A percentile compares a stretch with the other conserved stretches of the same genome.
Conservation (phyloP, 257 asterid genomes). For the Solanum lycopersicoides region DNA sequence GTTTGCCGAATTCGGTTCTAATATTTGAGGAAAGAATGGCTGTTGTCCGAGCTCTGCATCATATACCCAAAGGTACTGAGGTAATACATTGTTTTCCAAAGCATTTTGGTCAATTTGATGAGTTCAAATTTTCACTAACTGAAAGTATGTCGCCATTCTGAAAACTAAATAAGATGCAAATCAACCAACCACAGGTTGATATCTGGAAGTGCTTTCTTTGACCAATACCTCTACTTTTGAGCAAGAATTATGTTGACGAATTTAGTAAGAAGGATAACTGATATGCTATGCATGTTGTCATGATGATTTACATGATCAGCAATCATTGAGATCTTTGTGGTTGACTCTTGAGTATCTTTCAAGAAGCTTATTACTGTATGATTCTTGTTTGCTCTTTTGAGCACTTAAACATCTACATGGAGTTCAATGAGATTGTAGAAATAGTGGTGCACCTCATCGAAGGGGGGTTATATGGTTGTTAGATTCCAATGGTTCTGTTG, state of each 20-base stretch:
- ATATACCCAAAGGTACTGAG: conserved; percentile 78
- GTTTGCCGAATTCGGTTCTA: conserved; percentile 79
- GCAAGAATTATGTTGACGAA: background rate
- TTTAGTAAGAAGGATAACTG: background rate
- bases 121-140: background rate
- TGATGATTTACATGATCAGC: background rate
- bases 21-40: conserved; percentile 77
- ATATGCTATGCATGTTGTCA: background rate
- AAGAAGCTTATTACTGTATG: background rate
- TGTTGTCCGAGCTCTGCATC: conserved; percentile 66
- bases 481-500: background rate
- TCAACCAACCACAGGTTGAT: background rate
- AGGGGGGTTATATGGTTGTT: background rate
- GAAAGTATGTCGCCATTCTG: background rate
- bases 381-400: background rate
- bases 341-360: background rate
- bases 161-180: background rate
- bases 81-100: conserved; percentile 28
- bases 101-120: background rate
- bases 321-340: background rate
- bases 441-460: background rate
- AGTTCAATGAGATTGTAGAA: background rate
- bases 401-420: background rate
- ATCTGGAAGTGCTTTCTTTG: background rate
- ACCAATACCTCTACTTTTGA: background rate